Evolutionary conservation across 306 rosid species (phyloP).

Genomic region (Acmispon strigosus): DNA sequence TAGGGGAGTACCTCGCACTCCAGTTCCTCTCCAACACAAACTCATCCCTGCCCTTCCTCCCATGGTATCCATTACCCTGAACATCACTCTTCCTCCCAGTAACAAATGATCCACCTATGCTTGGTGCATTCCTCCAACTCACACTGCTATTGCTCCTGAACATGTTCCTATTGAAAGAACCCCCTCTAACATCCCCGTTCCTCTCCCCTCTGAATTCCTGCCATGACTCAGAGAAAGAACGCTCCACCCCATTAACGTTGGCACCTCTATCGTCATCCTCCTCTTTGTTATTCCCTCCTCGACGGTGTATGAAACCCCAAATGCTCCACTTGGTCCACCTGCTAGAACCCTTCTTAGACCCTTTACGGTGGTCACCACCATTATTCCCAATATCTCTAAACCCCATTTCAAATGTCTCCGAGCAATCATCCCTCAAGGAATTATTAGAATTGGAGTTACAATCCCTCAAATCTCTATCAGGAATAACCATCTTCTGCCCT

Average conservation of each 20-base stretch:
- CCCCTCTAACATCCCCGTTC: slow-evolving; percentile 47
- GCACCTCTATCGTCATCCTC: slow-evolving; percentile 69
- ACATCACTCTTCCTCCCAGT: slow-evolving; percentile 57
- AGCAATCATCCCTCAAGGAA: slow-evolving; percentile 72
- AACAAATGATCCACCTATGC: slow-evolving; percentile 49
- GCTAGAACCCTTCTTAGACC: slow-evolving; percentile 62
- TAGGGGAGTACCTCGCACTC: slow-evolving; percentile 80
- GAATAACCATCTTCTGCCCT: slow-evolving; percentile 43
- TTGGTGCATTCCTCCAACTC: slow-evolving; percentile 78
- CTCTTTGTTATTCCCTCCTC: slow-evolving; percentile 51
- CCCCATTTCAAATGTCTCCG: slow-evolving; percentile 60
- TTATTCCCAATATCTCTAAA: slow-evolving; percentile 44
- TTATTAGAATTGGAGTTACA: slow-evolving; percentile 42
- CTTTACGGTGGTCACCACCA: slow-evolving; percentile 55
- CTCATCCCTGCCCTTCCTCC: slow-evolving; percentile 71
- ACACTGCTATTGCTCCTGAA: slow-evolving; percentile 84
- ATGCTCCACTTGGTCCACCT: slow-evolving; percentile 95
- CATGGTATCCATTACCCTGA: slow-evolving; percentile 39
- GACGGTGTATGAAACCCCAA: slow-evolving; percentile 71
- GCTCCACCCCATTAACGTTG: slow-evolving; percentile 63
- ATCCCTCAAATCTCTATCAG: slow-evolving; percentile 61
- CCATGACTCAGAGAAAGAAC: slow-evolving; percentile 90
- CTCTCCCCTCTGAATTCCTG: slow-evolving; percentile 71
- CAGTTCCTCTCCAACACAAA: slow-evolving; percentile 75
- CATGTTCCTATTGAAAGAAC: slow-evolving; percentile 52